Evolutionary conservation across 1,284 basidiomycete species (phyloP).

Genomic region (Ustilago nuda): DNA sequence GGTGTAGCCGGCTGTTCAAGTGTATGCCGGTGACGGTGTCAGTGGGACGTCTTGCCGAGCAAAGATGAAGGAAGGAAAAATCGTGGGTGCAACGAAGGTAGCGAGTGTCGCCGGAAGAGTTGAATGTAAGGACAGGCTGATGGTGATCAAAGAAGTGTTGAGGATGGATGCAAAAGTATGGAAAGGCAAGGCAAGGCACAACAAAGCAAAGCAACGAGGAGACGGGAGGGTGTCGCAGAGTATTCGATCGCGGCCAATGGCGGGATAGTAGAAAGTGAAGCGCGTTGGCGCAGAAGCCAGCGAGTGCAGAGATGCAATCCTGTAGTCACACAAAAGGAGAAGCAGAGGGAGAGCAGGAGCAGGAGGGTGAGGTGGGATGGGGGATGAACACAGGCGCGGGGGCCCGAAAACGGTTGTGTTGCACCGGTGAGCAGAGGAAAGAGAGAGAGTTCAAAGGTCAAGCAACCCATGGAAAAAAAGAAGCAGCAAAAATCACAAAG

Average conservation of each 20-base stretch:
- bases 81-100: slow-evolving; percentile 5
- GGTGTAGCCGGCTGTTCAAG: neutral
- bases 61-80: slow-evolving; percentile 5
- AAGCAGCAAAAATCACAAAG: neutral
- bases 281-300: slow-evolving; percentile 10
- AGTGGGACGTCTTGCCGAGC: slow-evolving; percentile 2
- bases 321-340: neutral
- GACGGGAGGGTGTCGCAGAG: neutral
- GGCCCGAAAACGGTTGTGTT: slow-evolving; percentile 5
- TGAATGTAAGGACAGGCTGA: neutral
- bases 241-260: neutral
- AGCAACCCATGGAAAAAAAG: neutral
- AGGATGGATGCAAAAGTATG: neutral
- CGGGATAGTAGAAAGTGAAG: slow-evolving; percentile 10
- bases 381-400: slow-evolving; percentile 3
- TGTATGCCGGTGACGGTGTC: neutral
- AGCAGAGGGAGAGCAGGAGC: neutral
- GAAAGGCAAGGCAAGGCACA: neutral
- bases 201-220: neutral
- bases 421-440: slow-evolving; percentile 6
- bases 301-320: neutral
- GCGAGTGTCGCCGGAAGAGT: neutral
- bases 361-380: neutral
- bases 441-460: neutral
- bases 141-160: neutral